phyloP scores from a whole-genome alignment of 2,329 filamentous ascomycete species.

The Ploettnerulaceae sp. region DNA sequence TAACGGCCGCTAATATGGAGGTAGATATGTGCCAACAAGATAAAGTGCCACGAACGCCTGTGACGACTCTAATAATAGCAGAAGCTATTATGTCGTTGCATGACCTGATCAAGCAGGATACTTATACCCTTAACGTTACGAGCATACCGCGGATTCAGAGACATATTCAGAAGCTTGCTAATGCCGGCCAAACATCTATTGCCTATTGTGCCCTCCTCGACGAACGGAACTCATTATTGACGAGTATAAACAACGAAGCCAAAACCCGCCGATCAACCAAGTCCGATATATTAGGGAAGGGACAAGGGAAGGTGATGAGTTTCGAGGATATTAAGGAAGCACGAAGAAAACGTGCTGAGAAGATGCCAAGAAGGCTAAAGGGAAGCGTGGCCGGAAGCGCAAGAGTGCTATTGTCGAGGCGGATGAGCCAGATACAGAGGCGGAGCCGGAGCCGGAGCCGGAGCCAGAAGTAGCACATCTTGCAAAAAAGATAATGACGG shows the following conservation, averaged over 20 bases:
- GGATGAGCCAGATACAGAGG: slow-evolving; percentile 11
- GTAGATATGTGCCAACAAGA: slow-evolving; percentile 9
- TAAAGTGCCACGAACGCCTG: slow-evolving; percentile 16
- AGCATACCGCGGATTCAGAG: slow-evolving; percentile 23
- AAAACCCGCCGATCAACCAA: slow-evolving; percentile 19
- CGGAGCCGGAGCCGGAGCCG: slow-evolving; percentile 2
- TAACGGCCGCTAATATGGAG: slow-evolving; percentile 4
- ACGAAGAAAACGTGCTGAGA: slow-evolving; percentile 4
- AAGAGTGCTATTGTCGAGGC: slow-evolving; percentile 11
- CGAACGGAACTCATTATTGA: slow-evolving; percentile 27
- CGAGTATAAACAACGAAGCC: slow-evolving; percentile 18
- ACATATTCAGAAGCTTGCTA: slow-evolving; percentile 25
- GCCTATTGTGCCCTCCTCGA: slow-evolving; percentile 31
- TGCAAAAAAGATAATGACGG: slow-evolving; percentile 11
- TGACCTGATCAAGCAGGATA: slow-evolving; percentile 27
- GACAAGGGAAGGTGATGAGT: slow-evolving; percentile 12
- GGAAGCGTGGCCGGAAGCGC: slow-evolving; percentile 14
- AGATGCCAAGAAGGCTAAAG: slow-evolving; percentile 6
- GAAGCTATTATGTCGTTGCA: slow-evolving; percentile 20
- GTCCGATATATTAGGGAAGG: slow-evolving; percentile 16
- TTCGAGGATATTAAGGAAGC: slow-evolving; percentile 7
- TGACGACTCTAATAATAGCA: slow-evolving; percentile 14
- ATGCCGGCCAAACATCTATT: slow-evolving; percentile 26
- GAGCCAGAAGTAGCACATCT: slow-evolving; percentile 14
- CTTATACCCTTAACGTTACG: slow-evolving; percentile 16